A percentile compares a stretch with the other conserved stretches of the same genome.
Conservation (phyloP, 1,139 yeast species). For the Sugiyamaella neomexicana region DNA sequence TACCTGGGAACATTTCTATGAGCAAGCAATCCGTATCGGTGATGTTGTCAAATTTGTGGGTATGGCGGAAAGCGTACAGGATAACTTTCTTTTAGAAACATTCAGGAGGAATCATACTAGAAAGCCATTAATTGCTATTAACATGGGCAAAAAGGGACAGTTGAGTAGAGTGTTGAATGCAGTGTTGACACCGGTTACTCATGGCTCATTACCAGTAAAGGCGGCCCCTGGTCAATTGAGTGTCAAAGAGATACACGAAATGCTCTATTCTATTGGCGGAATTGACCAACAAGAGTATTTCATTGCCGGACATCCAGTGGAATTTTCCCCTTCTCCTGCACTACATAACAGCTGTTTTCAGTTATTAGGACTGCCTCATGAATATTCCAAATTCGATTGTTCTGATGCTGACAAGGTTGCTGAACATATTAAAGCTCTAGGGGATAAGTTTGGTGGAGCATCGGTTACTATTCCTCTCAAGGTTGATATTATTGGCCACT, state of each 20-base stretch:
- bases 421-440: slow-evolving; percentile 50
- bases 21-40: slow-evolving; percentile 62
- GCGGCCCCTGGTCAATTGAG: slow-evolving; percentile 79
- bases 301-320: slow-evolving; percentile 80
- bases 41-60: slow-evolving; percentile 88
- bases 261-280: slow-evolving; percentile 65
- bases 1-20: slow-evolving; percentile 73
- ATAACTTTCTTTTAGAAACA: slow-evolving; percentile 67
- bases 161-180: slow-evolving; percentile 76
- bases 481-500: slow-evolving; percentile 67
- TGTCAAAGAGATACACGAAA: slow-evolving; percentile 56
- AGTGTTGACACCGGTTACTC: slow-evolving; percentile 81
- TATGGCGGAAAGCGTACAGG: slow-evolving; percentile 59
- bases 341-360: slow-evolving; percentile 78
- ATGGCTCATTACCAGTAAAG: slow-evolving; percentile 57
- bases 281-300: slow-evolving; percentile 57
- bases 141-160: slow-evolving; percentile 76
- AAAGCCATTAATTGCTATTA: slow-evolving; percentile 78
- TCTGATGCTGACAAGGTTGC: slow-evolving; percentile 54
- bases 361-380: slow-evolving; percentile 74
- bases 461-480: slow-evolving; percentile 92
- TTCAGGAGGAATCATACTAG: slow-evolving; percentile 53
- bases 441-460: slow-evolving; percentile 73
- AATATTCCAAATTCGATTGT: slow-evolving; percentile 69
- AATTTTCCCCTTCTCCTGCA: slow-evolving; percentile 85